A percentile compares a stretch with the other conserved stretches of the same genome.
Conservation (phyloP, 2,329 filamentous ascomycete genomes). For the Lojkania enalia region DNA sequence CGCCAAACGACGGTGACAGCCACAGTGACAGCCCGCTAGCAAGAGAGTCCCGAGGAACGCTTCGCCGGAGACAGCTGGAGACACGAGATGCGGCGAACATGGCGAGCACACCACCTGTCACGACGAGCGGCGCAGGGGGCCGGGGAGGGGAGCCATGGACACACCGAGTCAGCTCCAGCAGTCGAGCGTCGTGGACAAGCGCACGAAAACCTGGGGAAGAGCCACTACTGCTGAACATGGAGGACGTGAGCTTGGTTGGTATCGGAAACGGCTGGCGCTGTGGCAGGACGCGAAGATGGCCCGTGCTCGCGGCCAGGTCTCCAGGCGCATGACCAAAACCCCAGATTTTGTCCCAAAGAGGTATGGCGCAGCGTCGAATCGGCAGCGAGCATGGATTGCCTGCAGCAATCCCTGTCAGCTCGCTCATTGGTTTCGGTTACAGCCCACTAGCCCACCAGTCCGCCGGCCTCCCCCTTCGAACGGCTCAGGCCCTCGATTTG, state of each 20-base stretch:
- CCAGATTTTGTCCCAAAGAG: constrained; percentile 22
- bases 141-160: neutral
- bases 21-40: constrained; percentile 22
- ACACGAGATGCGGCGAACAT: too few relatives aligned
- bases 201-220: constrained; percentile 30
- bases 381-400: constrained; percentile 10
- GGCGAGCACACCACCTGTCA: too few relatives aligned
- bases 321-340: constrained; percentile 13
- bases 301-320: constrained; percentile 6
- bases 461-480: constrained; percentile 10
- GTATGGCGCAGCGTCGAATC: constrained; percentile 18
- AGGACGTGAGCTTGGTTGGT: constrained; percentile 18
- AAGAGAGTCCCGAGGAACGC: neutral
- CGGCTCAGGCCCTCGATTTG: constrained; percentile 17
- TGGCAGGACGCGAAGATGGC: constrained; percentile 3
- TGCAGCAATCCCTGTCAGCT: constrained; percentile 10
- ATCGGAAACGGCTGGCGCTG: constrained; percentile 20
- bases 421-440: constrained; percentile 22
- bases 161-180: constrained; percentile 22
- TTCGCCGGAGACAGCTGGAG: too few relatives aligned
- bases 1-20: constrained; percentile 27
- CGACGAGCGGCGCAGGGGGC: too few relatives aligned
- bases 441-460: too few relatives aligned
- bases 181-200: constrained; percentile 11
- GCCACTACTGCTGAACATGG: constrained; percentile 18